These are phyloP conservation scores for Nothophytophthora sp. DNA, from an alignment of 352 stramenopile genomes.

Conservation along the genomic window DNA sequence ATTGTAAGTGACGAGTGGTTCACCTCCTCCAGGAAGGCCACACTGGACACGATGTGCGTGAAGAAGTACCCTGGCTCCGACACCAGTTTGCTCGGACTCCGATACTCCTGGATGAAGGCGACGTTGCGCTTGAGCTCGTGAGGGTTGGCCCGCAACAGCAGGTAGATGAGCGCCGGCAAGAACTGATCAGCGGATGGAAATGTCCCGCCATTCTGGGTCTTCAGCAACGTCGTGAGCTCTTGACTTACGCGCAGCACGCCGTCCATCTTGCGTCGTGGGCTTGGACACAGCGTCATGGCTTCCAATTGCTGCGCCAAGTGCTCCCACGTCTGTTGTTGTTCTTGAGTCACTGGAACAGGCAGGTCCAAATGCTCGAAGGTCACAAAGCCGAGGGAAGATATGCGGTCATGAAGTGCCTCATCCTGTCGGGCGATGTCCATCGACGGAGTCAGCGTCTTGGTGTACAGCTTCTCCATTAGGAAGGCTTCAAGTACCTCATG, in stretches of 20 bases:
- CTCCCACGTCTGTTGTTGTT: conserved; percentile 40
- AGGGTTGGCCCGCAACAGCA: conserved; percentile 88
- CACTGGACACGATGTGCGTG: conserved; percentile 86
- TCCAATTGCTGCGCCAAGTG: conserved; percentile 46
- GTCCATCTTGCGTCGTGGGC: conserved; percentile 88
- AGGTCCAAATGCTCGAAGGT: conserved; percentile 87
- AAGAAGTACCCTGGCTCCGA: conserved; percentile 94
- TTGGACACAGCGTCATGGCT: conserved; percentile 47
- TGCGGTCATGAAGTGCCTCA: conserved; percentile 51
- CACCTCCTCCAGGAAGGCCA: conserved; percentile 81
- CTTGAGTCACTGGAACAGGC: conserved; percentile 34
- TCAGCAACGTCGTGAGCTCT: conserved; percentile 69
- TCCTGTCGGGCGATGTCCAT: conserved; percentile 46
- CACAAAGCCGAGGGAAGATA: conserved; percentile 81
- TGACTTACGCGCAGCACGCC: conserved; percentile 75
- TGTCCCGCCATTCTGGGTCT: conserved; percentile 32
- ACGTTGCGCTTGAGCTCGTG: conserved; percentile 83
- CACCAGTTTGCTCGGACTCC: conserved; percentile 64
- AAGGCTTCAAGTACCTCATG: conserved; percentile 87
- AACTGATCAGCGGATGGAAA: conserved; percentile 92
- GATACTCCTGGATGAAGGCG: conserved; percentile 87
- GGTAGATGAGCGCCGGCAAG: conserved; percentile 90
- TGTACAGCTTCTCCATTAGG: conserved; percentile 90
- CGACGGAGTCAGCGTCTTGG: conserved; percentile 62
- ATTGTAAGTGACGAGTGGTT: conserved; percentile 75